Evolutionary conservation across 441 rosid genomes (phyloP), one percentile per base, ranked within the genome.

Genomic region (Croton setiger): DNA sequence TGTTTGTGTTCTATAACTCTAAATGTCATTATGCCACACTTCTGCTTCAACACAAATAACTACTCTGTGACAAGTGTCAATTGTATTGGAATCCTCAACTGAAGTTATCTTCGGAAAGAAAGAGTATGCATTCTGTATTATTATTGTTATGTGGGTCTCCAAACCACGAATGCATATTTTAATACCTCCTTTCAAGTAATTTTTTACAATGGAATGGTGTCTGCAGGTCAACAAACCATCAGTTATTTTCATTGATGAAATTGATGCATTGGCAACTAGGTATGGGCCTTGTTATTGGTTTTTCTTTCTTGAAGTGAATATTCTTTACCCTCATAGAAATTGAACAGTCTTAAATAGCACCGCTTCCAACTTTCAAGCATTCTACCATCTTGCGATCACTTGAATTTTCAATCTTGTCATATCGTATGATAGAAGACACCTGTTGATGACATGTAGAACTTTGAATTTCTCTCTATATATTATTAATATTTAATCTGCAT

Each of bases 181-280:
- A 47, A 36, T 61, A 44, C 41, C 54, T 68, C 23, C 27, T 63
- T 67, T 56, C 39, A 66, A 49, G 56, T 67, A 57, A 56, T 74
- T 52, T 43, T 44, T 68, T 64, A 73, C 49, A 62, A 64, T 58
- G 31, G 70, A 11, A 37, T 71, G 65, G 63, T 81, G 41, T 74
- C 70, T 83, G 85, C 89, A 91, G 98, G 94, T 93, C 74, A 93
- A 91, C 79, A 93, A 86, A 82, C 98, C 98, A 56, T 89, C 98
- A 1, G 98, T 93, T 67, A 89, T 93, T 69, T 93, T 93, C 83
- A 87, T 93, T 33, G 98, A 93, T 71, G 97, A 93, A 79, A 93
- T 93, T 60, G 98, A 93, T 87, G 98, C 97, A 27, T 79, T 93
- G 68, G 98, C 93, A 57, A 89, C 98, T 70, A 84, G 98, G 98